Base-by-base conservation (phyloP, 306 rosid genomes). In the Alnus rubra region DNA sequence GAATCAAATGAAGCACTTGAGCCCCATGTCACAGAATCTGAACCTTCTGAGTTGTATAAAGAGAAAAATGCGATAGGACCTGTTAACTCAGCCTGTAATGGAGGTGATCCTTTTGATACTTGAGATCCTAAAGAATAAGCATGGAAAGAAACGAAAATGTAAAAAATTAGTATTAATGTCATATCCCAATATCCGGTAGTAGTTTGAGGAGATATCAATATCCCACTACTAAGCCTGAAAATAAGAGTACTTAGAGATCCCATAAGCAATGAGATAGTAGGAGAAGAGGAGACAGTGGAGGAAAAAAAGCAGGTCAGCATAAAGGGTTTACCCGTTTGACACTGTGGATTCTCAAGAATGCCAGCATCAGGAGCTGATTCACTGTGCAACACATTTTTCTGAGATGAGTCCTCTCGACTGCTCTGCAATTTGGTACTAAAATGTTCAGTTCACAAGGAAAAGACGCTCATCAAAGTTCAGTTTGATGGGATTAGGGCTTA, bases 371-470 rank as follows among this genome's bases (percentile, higher is more conserved):
- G 76, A 81, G 69, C 77, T 19, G 74, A 80, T 60, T 79, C 80
- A 39, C 91, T 85, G 44, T 80, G 82, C 45, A 88, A 88, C 56
- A 75, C 81, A 56, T 78, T 78, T 86, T 88, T 87, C 49, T 79
- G 45, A 1, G 87, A 75, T 54, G 72, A 89, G 73, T 80, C 91
- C 79, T 82, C 90, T 8, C 78, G 86, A 75, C 76, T 84, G 79
- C 76, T 80, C 99, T 95, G 96, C 87, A 80, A 62, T 79, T 81
- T 56, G 31, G 71, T 44, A 68, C 70, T 55, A 81, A 10, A 75
- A 74, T 79, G 64, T 63, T 71, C 79, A 87, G 74, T 58, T 68
- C 56, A 37, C 70, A 71, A 28, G 39, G 45, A 75, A 73, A 77
- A 33, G 71, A 71, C 15, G 74, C 62, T 45, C 13, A 55, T 10